phyloP scores from a whole-genome alignment of 2,329 filamentous ascomycete genomes.

The Septoria linicola region DNA sequence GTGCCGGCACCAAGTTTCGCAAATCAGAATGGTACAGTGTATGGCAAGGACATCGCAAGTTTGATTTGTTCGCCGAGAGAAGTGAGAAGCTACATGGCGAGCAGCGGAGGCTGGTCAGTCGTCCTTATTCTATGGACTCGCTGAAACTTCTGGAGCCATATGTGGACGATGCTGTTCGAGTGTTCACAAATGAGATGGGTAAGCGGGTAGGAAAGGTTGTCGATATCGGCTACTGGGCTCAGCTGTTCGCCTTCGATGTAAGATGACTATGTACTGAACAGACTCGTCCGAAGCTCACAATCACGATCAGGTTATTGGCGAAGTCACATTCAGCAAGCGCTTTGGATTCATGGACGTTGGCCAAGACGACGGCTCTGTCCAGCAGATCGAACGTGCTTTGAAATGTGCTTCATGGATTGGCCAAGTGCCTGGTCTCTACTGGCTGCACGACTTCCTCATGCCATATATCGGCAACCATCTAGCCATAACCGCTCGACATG shows the following conservation, averaged over 20 bases:
- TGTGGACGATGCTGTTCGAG: conserved; percentile 40
- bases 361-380: conserved; percentile 30
- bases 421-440: neutral
- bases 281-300: too few relatives aligned
- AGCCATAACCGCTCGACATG: neutral
- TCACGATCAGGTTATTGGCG: conserved; percentile 47
- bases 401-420: neutral
- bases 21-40: conserved; percentile 9
- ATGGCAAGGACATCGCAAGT: conserved; percentile 1
- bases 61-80: conserved; percentile 3
- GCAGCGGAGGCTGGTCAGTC: neutral
- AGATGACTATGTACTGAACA: too few relatives aligned
- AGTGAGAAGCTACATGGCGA: neutral
- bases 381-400: neutral
- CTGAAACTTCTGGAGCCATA: conserved; percentile 43
- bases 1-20: conserved; percentile 42
- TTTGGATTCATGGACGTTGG: conserved; percentile 42
- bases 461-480: neutral
- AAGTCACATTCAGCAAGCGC: conserved; percentile 41
- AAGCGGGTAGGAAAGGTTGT: conserved; percentile 28
- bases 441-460: neutral
- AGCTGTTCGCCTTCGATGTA: conserved; percentile 47
- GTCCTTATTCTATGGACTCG: conserved; percentile 11
- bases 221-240: conserved; percentile 42
- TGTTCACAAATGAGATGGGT: conserved; percentile 37